Evolutionary conservation across 176 grass and related monocot genomes (phyloP), one percentile per base, ranked within the genome.

Genomic region (Saccharum spontaneum): DNA sequence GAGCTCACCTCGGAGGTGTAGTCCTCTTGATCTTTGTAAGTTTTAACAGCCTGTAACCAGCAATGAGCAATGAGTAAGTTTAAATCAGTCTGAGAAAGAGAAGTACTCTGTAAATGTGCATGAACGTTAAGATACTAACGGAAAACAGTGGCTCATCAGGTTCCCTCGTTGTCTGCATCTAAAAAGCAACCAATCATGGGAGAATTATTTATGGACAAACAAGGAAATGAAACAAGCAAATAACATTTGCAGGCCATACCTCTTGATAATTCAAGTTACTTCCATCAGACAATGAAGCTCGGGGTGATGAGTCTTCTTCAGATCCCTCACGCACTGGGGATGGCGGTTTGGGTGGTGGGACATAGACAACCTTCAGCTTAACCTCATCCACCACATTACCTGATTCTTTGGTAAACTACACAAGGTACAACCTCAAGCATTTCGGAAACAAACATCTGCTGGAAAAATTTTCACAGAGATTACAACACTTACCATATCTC

Each of bases 361-460:
- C 82, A 28, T 94, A 97, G 59, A 89, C 39, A 84, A 94, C 95
- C 88, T 88, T 92, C 76, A 97, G 80, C 83, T 93, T 97, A 67
- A 93, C 89, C 81, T 97, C 95, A 77, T 97, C 79, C 76, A 97
- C 90, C 24, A 86, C 69, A 82, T 94, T 97, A 8, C 92, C 90
- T 26, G 95, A 94, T 33, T 86, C 86, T 71, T 94, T 97, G 8
- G 80, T 73, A 85, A 97, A 97, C 95, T 97, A 80, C 78, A 83
- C 55, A 89, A 87, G 46, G 76, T 24, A 49, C 23, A 70, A 14
- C n/a, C 18, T 34, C 80, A 83, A 82, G 79, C 82, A 76, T 28
- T 3, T 34, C 37, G 7, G 18, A 46, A 85, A 69, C 30, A 89
- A 37, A 40, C 37, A 80, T 37, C 37, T 1, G 38, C 40, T 71